Evolutionary conservation across 2,329 filamentous ascomycete species (phyloP), one percentile per base, ranked within the genome.

Genomic region (Talaromyces amestolkiae): DNA sequence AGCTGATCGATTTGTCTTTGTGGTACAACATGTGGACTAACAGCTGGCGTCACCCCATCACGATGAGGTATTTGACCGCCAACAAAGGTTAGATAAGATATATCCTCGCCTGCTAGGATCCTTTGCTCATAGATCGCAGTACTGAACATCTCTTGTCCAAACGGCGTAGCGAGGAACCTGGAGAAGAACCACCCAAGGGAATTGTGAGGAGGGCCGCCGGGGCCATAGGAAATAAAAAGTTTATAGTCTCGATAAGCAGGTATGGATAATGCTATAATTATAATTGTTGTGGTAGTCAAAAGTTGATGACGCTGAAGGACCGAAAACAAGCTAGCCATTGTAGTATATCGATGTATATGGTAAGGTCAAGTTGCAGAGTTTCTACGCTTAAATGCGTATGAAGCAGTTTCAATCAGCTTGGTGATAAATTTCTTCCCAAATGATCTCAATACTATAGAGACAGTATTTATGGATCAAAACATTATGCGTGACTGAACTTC

Each of bases 161-260:
- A 71, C 1, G 74, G 73, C 35, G 71, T 68, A 31, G 73, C 69
- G 1, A 74, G 49, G 33, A 71, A 53, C 15, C 67, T 69, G 37
- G 70, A 70, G 9, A 70, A 45, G 13, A 78, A 53, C 75, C 76
- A 80, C 54, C 78, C 78, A 31, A 75, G 37, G 13, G 72, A 41
- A 66, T 79, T 79, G 64, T 76, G 72, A 2, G 77, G 77, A 2
- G 72, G 63, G 0, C 78, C 78, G 7, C 77, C 77, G 1, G 70
- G 74, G 1, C 77, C 77, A 49, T 79, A 75, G n/a, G 72, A 72
- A 13, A 72, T 67, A 68, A 75, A 80, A 35, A 69, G 68, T n/a
- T 66, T 69, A 66, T 79, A 80, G 66, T 79, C 75, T 61, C 71
- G 72, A 54, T 75, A 75, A 0, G 61, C 61, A n/a, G 51, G 51